These are phyloP conservation scores for Saussurea involucrata DNA, from an alignment of 129 eudicot genomes.

Conservation along the genomic window DNA sequence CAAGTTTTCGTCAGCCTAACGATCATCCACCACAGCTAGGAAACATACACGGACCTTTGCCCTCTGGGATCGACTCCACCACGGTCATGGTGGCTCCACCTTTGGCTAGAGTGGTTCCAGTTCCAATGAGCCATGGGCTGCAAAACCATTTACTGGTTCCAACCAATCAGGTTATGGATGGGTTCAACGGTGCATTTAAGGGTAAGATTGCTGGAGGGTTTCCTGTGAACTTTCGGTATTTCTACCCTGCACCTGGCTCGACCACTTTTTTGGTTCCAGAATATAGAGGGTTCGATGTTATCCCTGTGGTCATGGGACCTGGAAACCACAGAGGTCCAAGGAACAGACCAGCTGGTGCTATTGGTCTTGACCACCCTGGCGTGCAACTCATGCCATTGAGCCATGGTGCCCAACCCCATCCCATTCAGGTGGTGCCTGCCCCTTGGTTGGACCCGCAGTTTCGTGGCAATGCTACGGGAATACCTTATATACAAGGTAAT, in stretches of 20 bases:
- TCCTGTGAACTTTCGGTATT: slow-evolving; percentile 38
- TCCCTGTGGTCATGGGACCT: slow-evolving; percentile 42
- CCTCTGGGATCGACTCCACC: slow-evolving; percentile 18
- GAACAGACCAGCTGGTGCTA: slow-evolving; percentile 34
- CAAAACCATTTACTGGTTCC: slow-evolving; percentile 51
- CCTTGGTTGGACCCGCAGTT: slow-evolving; percentile 72
- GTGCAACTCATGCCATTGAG: slow-evolving; percentile 44
- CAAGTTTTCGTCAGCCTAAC: slow-evolving; percentile 45
- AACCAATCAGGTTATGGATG: slow-evolving; percentile 44
- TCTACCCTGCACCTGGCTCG: slow-evolving; percentile 48
- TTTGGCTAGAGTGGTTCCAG: slow-evolving; percentile 45
- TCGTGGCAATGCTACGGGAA: slow-evolving; percentile 30
- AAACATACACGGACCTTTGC: slow-evolving; percentile 12
- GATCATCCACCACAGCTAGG: slow-evolving; percentile 36
- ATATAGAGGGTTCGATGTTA: slow-evolving; percentile 29
- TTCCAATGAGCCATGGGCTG: slow-evolving; percentile 38
- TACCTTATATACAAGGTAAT: slow-evolving; percentile 61
- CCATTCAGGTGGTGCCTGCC: slow-evolving; percentile 43
- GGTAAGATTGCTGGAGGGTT: slow-evolving; percentile 60
- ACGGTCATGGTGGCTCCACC: slow-evolving; percentile 43
- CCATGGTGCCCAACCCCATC: slow-evolving; percentile 33
- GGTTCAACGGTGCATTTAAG: slow-evolving; percentile 45
- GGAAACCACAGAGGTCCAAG: slow-evolving; percentile 39
- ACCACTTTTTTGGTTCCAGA: slow-evolving; percentile 53
- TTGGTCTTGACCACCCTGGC: slow-evolving; percentile 34